phyloP scores from a whole-genome alignment of 495 filamentous ascomycete species.

The Daldinia grandis region DNA sequence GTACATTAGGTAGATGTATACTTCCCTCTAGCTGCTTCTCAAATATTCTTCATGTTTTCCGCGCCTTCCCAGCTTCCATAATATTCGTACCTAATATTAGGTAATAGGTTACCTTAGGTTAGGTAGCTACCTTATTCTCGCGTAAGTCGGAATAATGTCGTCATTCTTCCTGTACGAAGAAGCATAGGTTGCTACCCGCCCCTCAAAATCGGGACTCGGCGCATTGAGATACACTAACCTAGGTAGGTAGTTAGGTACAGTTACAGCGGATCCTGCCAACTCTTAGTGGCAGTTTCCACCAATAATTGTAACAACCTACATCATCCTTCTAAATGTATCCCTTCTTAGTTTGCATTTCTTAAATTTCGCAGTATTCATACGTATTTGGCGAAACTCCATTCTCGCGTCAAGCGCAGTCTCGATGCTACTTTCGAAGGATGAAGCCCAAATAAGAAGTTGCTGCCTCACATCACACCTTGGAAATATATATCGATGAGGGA shows the following conservation, averaged over 20 bases:
- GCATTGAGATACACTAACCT: not conserved
- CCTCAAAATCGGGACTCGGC: not conserved
- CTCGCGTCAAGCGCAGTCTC: not conserved
- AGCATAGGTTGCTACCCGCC: not conserved
- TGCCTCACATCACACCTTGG: not conserved
- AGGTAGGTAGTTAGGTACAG: not conserved
- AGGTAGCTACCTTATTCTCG: too few species aligned
- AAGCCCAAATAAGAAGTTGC: not conserved
- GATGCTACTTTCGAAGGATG: not conserved
- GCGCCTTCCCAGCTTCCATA: not conserved
- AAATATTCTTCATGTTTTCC: slow-evolving; percentile 9
- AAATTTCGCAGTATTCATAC: not conserved
- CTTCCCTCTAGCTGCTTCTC: slow-evolving; percentile 22
- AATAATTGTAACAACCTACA: not conserved
- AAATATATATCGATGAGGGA: not conserved
- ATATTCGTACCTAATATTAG: not conserved
- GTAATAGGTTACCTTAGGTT: too few species aligned
- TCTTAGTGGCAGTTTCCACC: not conserved
- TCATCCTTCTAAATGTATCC: slow-evolving; percentile 1
- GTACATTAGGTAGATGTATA: not conserved
- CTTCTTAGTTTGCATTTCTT: not conserved
- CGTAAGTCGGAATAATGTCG: slow-evolving; percentile 2
- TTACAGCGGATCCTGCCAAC: slow-evolving; percentile 1
- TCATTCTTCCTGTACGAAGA: slow-evolving; percentile 9
- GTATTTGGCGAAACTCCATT: not conserved